Conservation (phyloP, 1,284 basidiomycete species). For the Mycosarcoma maydis region DNA sequence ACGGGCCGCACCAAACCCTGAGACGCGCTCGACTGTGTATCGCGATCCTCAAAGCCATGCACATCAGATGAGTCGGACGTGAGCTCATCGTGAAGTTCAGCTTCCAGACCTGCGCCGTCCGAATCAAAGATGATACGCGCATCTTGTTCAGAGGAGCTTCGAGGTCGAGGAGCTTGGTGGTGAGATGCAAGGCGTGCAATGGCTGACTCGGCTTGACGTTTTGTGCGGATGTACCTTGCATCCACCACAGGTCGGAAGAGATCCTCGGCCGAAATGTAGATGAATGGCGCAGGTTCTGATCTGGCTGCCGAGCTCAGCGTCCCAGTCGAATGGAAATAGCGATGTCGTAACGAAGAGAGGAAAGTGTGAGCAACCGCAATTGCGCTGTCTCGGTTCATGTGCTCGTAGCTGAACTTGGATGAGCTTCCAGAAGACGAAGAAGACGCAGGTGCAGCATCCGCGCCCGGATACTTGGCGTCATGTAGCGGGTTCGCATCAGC, state of each 20-base stretch:
- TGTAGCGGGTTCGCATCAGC: slow-evolving; percentile 63
- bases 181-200: slow-evolving; percentile 69
- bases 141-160: not conserved
- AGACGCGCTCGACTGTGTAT: not conserved
- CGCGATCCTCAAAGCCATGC: not conserved
- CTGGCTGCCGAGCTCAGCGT: not conserved
- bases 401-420: slow-evolving; percentile 73
- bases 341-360: slow-evolving; percentile 68
- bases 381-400: slow-evolving; percentile 79
- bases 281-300: slow-evolving; percentile 73
- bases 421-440: slow-evolving; percentile 1
- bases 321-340: slow-evolving; percentile 9
- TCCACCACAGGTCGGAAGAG: slow-evolving; percentile 87
- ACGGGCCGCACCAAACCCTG: slow-evolving; percentile 30
- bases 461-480: slow-evolving; percentile 29
- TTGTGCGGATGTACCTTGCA: slow-evolving; percentile 84
- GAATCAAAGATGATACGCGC: slow-evolving; percentile 28
- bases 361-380: slow-evolving; percentile 65
- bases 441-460: not conserved
- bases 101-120: slow-evolving; percentile 44
- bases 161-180: slow-evolving; percentile 86
- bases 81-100: slow-evolving; percentile 31
- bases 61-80: not conserved
- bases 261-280: slow-evolving; percentile 94
- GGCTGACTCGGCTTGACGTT: slow-evolving; percentile 83